Percentiles rank a stretch among this genome's conserved stretches.
Conservation (phyloP, 1,284 basidiomycete species). For the Phellinidium pouzarii region DNA sequence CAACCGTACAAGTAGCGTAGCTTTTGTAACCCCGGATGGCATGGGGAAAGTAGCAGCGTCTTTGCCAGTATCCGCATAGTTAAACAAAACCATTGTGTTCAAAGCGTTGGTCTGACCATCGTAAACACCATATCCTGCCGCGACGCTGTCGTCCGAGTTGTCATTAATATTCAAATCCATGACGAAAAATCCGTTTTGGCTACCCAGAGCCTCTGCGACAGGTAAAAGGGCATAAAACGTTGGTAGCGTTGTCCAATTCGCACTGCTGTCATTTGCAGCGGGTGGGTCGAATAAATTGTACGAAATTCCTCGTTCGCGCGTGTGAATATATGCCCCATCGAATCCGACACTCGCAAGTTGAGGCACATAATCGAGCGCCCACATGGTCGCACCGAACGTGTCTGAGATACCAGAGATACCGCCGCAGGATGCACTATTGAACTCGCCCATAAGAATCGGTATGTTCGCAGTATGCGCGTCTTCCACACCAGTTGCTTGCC, state of each 20-base stretch:
- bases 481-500: conserved; percentile 37
- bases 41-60: conserved; percentile 27
- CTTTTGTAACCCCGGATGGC: conserved; percentile 14
- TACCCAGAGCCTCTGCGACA: conserved; percentile 46
- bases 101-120: conserved; percentile 33
- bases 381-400: conserved; percentile 57
- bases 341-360: conserved; percentile 46
- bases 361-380: conserved; percentile 47
- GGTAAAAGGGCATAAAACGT: conserved; percentile 53
- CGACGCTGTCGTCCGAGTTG: conserved; percentile 30
- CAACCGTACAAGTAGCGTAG: conserved; percentile 36
- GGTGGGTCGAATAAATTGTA: conserved; percentile 48
- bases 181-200: conserved; percentile 39
- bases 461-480: conserved; percentile 23
- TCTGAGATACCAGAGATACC: conserved; percentile 53
- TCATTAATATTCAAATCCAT: conserved; percentile 45
- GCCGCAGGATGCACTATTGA: conserved; percentile 62
- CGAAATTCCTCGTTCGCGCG: conserved; percentile 42
- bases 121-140: conserved; percentile 57
- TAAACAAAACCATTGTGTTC: conserved; percentile 50
- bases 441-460: conserved; percentile 55
- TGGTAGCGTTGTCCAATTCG: conserved; percentile 43
- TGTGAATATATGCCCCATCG: conserved; percentile 42
- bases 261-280: conserved; percentile 29
- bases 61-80: conserved; percentile 38